phyloP scores from a whole-genome alignment of 169 alveolate genomes.

The Cryptosporidium xiaoi region DNA sequence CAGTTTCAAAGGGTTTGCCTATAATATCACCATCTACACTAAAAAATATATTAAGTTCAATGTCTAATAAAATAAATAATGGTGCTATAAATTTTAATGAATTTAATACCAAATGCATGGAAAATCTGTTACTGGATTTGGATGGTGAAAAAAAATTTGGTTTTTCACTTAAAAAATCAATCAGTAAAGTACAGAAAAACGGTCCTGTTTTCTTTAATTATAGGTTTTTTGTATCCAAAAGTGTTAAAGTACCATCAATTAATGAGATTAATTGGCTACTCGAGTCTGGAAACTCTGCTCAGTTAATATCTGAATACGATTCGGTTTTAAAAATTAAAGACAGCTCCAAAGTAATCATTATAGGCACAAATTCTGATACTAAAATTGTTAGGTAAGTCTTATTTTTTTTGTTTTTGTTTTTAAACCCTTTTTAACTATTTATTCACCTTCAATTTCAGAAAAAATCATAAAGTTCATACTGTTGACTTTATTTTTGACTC shows the following conservation, averaged over 20 bases:
- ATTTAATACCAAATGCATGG: constrained; percentile 14
- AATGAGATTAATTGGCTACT: constrained; percentile 44
- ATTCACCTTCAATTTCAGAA: background rate
- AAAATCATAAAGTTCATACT: constrained; percentile 3
- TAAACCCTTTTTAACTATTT: background rate
- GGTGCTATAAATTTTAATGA: constrained; percentile 6
- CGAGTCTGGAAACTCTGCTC: constrained; percentile 19
- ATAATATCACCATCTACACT: constrained; percentile 54
- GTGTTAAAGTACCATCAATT: constrained; percentile 34
- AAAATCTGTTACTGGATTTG: constrained; percentile 12
- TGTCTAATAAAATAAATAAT: background rate
- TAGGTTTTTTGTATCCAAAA: constrained; percentile 21
- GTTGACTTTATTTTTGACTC: constrained; percentile 55
- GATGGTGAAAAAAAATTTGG: constrained; percentile 61
- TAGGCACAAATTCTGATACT: constrained; percentile 28
- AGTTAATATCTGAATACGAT: background rate
- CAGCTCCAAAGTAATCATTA: constrained; percentile 13
- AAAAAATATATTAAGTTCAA: constrained; percentile 2
- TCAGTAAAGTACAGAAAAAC: constrained; percentile 30
- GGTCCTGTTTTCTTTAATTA: constrained; percentile 2
- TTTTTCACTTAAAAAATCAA: constrained; percentile 33
- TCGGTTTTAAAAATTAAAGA: background rate
- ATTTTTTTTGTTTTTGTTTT: background rate
- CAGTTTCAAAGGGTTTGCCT: constrained; percentile 55
- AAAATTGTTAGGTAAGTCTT: constrained; percentile 60